Evolutionary conservation across 2,329 filamentous ascomycete genomes (phyloP), one percentile per base, ranked within the genome.

Genomic region (Hirsutella thompsonii): DNA sequence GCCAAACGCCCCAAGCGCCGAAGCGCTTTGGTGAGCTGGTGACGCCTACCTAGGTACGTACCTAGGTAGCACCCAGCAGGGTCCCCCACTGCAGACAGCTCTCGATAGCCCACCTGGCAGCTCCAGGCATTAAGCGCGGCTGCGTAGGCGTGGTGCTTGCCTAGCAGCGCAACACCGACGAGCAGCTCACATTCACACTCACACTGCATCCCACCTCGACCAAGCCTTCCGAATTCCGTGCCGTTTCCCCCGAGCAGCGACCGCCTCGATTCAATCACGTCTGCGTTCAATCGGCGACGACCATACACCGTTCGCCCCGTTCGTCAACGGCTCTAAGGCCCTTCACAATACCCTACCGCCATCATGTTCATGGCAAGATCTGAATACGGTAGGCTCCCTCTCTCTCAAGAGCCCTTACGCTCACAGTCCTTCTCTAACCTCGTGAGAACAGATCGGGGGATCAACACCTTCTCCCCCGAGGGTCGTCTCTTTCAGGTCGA

Each of bases 391-490:
- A 76, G 72, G 82, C 62, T 58, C 42, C 50, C 43, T 48, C 48
- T 46, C 50, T 46, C 49, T 60, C 55, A 42, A 48, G 39, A 47
- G 45, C 19, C 18, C 20, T 38, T 14, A 19, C 10, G 43, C 6
- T n/a, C 23, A 26, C 6, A 6, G 23, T 6, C 23, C 6, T 26
- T 11, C 6, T 26, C 53, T 56, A 47, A 55, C 48, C 18, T 37
- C 37, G 20, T 32, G 8, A 18, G 1, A 38, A n/a, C 53, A 95
- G 89, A 96, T 73, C 88, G 90, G 67, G 90, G 90, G 59, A 95
- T 96, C 79, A 96, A 95, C 77, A 98, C 92, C 76, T 98, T 98
- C 79, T 98, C 92, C 55, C 92, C 92, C 46, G 92, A 98, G 77
- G 92, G 92, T 59, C 92, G 92, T 68, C 85, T 98, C 65, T 98